phyloP scores from a whole-genome alignment of 78 protist species.

The Planoprotostelium fungivorum region DNA sequence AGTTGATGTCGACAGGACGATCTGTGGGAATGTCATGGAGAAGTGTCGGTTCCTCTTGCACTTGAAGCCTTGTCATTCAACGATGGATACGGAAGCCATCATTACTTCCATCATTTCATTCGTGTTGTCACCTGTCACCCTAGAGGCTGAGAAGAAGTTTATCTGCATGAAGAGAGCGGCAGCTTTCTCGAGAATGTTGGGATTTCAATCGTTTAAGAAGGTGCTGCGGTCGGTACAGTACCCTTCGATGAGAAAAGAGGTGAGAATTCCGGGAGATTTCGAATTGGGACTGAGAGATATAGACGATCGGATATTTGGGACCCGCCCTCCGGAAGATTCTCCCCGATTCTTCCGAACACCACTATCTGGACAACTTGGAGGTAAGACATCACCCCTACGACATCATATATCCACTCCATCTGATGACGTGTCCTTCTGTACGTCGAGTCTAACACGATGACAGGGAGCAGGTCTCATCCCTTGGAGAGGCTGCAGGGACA shows the following conservation, averaged over 20 bases:
- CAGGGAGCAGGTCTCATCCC: slow-evolving; percentile 39
- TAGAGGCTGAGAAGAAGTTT: slow-evolving; percentile 38
- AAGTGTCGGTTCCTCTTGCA: slow-evolving; percentile 31
- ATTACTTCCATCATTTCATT: not conserved
- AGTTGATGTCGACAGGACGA: not conserved
- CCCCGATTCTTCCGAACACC: slow-evolving; percentile 39
- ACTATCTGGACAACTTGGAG: slow-evolving; percentile 43
- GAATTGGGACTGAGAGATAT: not conserved
- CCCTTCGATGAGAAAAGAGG: slow-evolving; percentile 44
- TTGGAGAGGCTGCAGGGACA: slow-evolving; percentile 6
- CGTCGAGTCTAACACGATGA: too few species aligned
- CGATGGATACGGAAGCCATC: slow-evolving; percentile 15
- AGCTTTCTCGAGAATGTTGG: slow-evolving; percentile 30
- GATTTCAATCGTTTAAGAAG: slow-evolving; percentile 37
- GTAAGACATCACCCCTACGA: not conserved
- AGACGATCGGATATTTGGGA: slow-evolving; percentile 28
- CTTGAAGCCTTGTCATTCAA: slow-evolving; percentile 11
- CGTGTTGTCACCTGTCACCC: slow-evolving; percentile 23
- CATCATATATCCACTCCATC: not conserved
- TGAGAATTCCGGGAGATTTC: not conserved
- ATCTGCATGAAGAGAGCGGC: slow-evolving; percentile 18
- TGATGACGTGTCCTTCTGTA: too few species aligned
- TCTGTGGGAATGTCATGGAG: slow-evolving; percentile 29
- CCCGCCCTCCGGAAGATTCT: slow-evolving; percentile 57
- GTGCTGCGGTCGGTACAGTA: slow-evolving; percentile 40